Percentiles rank a stretch among this genome's conserved stretches.
Conservation (phyloP, 1,139 yeast species). For the Yamadazyma mexicana region DNA sequence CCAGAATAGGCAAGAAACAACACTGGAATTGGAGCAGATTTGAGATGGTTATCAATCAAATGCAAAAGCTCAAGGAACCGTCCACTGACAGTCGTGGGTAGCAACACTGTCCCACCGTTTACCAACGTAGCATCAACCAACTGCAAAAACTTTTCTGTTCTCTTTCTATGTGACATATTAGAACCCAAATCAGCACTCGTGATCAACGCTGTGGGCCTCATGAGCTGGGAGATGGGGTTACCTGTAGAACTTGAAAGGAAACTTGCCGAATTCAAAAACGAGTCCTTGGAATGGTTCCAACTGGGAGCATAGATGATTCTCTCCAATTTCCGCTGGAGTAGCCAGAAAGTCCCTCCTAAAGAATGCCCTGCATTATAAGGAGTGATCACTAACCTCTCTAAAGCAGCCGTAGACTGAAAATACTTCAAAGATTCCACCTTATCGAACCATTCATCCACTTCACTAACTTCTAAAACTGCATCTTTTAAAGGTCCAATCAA, state of each 20-base stretch:
- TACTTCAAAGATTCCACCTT: slow-evolving; percentile 68
- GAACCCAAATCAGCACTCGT: slow-evolving; percentile 77
- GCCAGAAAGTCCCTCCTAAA: slow-evolving; percentile 91
- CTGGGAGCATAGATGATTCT: slow-evolving; percentile 84
- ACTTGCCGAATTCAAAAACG: slow-evolving; percentile 80
- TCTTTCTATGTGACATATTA: slow-evolving; percentile 58
- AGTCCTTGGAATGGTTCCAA: slow-evolving; percentile 93
- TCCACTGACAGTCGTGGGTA: slow-evolving; percentile 85
- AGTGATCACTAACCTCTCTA: slow-evolving; percentile 62
- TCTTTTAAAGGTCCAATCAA: slow-evolving; percentile 70
- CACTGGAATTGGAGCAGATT: slow-evolving; percentile 65
- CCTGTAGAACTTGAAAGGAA: slow-evolving; percentile 49
- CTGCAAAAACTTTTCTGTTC: slow-evolving; percentile 65
- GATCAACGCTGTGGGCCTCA: slow-evolving; percentile 82
- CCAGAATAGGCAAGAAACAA: slow-evolving; percentile 77
- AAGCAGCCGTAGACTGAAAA: slow-evolving; percentile 69
- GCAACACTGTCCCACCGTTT: slow-evolving; percentile 70
- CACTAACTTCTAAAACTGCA: slow-evolving; percentile 65
- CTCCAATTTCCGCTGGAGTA: slow-evolving; percentile 70
- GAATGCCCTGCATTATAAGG: slow-evolving; percentile 93
- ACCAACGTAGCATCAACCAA: slow-evolving; percentile 66
- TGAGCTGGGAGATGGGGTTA: slow-evolving; percentile 59
- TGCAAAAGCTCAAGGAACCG: slow-evolving; percentile 79
- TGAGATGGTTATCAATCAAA: slow-evolving; percentile 61
- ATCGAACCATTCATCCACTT: slow-evolving; percentile 80